Evolutionary conservation across 176 grass and related monocot genomes (phyloP).

Genomic region (Poa pratensis): DNA sequence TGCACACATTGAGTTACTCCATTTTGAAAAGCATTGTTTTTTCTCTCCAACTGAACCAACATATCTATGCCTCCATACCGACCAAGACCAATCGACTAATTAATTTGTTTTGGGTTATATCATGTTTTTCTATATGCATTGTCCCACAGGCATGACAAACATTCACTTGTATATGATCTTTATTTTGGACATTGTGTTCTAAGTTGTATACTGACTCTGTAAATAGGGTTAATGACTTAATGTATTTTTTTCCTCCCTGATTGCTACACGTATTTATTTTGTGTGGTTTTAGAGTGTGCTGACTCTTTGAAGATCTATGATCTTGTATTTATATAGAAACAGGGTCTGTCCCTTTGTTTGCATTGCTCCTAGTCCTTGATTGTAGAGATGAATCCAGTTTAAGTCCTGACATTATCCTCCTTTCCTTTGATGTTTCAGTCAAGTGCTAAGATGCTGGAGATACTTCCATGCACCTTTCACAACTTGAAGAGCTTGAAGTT

Average conservation of each 20-base stretch:
- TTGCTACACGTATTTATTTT: not conserved
- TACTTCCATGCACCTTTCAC: slow-evolving; percentile 37
- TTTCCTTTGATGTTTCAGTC: not conserved
- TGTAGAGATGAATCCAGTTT: not conserved
- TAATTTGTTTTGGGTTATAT: not conserved
- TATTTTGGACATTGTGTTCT: not conserved
- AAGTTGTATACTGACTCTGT: not conserved
- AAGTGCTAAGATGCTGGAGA: not conserved
- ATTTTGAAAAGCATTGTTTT: not conserved
- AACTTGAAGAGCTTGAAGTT: slow-evolving; percentile 33
- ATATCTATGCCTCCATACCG: not conserved
- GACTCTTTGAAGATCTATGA: not conserved
- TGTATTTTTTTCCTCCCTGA: not conserved
- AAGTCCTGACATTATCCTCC: not conserved
- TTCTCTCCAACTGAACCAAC: not conserved
- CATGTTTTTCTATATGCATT: not conserved
- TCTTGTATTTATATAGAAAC: not conserved
- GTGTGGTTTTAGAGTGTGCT: not conserved
- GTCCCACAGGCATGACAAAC: not conserved
- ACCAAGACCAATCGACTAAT: not conserved
- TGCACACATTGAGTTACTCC: not conserved
- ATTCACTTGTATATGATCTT: not conserved
- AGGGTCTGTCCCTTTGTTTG: not conserved
- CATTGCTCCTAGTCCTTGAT: not conserved
- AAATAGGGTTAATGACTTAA: not conserved